phyloP scores from a whole-genome alignment of 306 rosid species.

The Ormosia semicastrata region DNA sequence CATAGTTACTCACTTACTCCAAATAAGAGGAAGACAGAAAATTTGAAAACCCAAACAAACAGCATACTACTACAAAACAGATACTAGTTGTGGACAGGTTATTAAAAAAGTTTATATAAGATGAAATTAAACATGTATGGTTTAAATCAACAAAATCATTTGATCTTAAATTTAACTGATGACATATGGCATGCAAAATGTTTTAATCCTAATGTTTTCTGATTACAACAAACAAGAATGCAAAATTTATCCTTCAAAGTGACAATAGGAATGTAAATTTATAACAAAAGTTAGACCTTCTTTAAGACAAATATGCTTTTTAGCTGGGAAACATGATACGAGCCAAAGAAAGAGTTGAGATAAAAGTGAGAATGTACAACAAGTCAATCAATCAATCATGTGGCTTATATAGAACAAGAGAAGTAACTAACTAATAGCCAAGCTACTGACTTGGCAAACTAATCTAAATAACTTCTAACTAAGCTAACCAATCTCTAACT shows the following conservation, averaged over 20 bases:
- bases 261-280: not conserved
- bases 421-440: too few species aligned
- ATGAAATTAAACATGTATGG: not conserved
- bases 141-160: not conserved
- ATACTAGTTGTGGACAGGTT: not conserved
- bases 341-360: too few species aligned
- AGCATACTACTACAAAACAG: not conserved
- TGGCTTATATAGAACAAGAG: too few species aligned
- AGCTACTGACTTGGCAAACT: too few species aligned
- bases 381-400: too few species aligned
- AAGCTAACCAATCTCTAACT: too few species aligned
- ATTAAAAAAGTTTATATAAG: not conserved
- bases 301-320: not conserved
- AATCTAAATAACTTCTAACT: too few species aligned
- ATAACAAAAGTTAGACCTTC: not conserved
- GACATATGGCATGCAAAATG: not conserved
- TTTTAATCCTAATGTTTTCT: not conserved
- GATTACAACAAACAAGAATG: not conserved
- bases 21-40: not conserved
- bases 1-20: not conserved
- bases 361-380: too few species aligned
- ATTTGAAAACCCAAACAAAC: not conserved
- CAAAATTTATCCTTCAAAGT: not conserved
- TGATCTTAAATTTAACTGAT: not conserved
- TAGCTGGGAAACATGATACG: too few species aligned